These are phyloP conservation scores for Corrigiola litoralis DNA, from an alignment of 179 eudicot genomes.

Conservation along the genomic window DNA sequence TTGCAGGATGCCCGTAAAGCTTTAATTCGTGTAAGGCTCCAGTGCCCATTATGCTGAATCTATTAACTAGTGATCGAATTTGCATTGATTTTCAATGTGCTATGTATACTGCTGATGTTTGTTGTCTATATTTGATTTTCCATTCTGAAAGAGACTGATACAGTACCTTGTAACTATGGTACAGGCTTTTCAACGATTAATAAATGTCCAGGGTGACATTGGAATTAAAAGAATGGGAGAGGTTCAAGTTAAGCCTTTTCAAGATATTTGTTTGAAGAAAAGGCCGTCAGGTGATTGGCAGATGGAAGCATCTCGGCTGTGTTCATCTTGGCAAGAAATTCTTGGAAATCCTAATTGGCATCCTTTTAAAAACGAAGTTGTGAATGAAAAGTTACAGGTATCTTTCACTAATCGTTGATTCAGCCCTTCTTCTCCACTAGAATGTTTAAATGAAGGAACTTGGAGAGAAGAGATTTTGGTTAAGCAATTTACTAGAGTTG, in stretches of 20 bases:
- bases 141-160: neutral
- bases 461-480: neutral
- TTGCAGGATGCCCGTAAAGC: conserved; percentile 34
- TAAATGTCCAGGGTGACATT: conserved; percentile 25
- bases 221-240: conserved; percentile 55
- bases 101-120: neutral
- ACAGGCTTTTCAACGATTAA: conserved; percentile 34
- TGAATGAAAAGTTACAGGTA: conserved; percentile 47
- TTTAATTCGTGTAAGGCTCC: conserved; percentile 27
- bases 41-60: neutral
- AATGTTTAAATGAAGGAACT: neutral
- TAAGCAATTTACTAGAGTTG: neutral
- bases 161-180: neutral
- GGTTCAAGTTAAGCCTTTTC: conserved; percentile 43
- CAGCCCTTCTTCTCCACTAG: neutral
- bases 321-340: conserved; percentile 51
- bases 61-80: neutral
- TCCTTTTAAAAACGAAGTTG: conserved; percentile 32
- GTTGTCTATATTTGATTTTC: neutral
- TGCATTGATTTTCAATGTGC: neutral
- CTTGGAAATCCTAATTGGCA: conserved; percentile 47
- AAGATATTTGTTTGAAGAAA: conserved; percentile 36
- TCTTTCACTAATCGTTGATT: neutral
- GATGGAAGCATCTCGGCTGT: conserved; percentile 31
- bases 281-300: conserved; percentile 30